Conservation (phyloP, 2,329 filamentous ascomycete genomes). For the Xylariaceae sp. region DNA sequence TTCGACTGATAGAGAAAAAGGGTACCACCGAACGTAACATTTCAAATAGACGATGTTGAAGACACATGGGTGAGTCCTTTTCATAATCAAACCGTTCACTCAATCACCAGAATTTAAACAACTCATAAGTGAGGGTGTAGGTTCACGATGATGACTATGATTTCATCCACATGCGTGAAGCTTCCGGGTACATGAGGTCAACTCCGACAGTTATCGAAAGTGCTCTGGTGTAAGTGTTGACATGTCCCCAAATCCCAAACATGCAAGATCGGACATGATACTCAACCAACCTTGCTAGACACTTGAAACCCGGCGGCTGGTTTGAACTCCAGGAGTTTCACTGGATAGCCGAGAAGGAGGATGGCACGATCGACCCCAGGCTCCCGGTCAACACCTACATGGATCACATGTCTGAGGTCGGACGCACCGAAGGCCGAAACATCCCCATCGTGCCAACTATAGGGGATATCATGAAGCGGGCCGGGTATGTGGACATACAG, state of each 20-base stretch:
- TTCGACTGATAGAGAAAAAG: conserved; percentile 21
- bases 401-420: conserved; percentile 38
- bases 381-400: conserved; percentile 41
- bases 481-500: conserved; percentile 51
- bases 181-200: conserved; percentile 29
- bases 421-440: conserved; percentile 42
- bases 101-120: background rate
- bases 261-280: background rate
- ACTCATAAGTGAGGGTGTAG: conserved; percentile 14
- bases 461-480: conserved; percentile 35
- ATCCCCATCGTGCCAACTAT: conserved; percentile 42
- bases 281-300: conserved; percentile 20
- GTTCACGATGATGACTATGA: conserved; percentile 33
- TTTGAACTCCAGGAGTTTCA: conserved; percentile 42
- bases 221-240: conserved; percentile 29
- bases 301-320: conserved; percentile 42
- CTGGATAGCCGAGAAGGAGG: conserved; percentile 37
- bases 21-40: conserved; percentile 35
- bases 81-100: background rate
- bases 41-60: conserved; percentile 36
- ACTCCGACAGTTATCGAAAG: conserved; percentile 30
- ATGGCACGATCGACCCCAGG: conserved; percentile 36
- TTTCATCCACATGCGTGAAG: conserved; percentile 35
- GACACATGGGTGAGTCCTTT: conserved; percentile 32
- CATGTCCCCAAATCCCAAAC: background rate